Evolutionary conservation across 768 basidiomycete species (phyloP), one percentile per base, ranked within the genome.

Genomic region (Psilocybe cyanescens): DNA sequence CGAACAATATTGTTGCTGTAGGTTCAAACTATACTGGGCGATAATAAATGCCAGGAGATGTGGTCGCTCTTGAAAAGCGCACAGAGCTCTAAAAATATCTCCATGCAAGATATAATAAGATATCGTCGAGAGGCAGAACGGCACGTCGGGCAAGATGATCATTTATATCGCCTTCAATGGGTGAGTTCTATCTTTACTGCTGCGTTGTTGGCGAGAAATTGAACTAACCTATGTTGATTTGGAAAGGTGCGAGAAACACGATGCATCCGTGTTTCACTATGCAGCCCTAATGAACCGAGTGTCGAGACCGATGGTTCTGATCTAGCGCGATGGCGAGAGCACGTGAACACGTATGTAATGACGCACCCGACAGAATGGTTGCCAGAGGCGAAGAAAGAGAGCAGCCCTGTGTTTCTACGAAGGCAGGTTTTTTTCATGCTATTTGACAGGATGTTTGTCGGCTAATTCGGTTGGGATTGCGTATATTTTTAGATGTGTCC

Each of bases 21-120:
- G 94, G 92, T 94, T 24, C 95, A 97, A 72, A 91, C 89, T 2
- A 87, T 97, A 54, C 74, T 93, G 51, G 85, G 86, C 33, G 97
- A 99, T 72, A 81, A 84, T 77, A 92, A 90, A 72, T 92, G 91
- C 59, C 93, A 92, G 71, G 95, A 97, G 68, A 76, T 97, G 33
- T 90, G 91, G 86, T 80, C 83, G 30, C 75, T 95, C 55, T 78
- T 97, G 45, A 87, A 90, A 69, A 81, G 81, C 57, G 85, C 86
- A 53, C 87, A 92, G 63, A 76, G 67, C 56, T 76, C 78, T 4
- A 86, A 83, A 45, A 75, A 69, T 52, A 74, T 86, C 53, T 84
- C 83, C 30, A 82, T 83, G 57, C 86, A 87, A 60, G 89, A 91
- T 66, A 79, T 89, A 59, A 85, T 93, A 62, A 83, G 87, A 62